Evolutionary conservation across 2,329 filamentous ascomycete species (phyloP), one percentile per base, ranked within the genome.

Genomic region (Cladobotryum protrusum): DNA sequence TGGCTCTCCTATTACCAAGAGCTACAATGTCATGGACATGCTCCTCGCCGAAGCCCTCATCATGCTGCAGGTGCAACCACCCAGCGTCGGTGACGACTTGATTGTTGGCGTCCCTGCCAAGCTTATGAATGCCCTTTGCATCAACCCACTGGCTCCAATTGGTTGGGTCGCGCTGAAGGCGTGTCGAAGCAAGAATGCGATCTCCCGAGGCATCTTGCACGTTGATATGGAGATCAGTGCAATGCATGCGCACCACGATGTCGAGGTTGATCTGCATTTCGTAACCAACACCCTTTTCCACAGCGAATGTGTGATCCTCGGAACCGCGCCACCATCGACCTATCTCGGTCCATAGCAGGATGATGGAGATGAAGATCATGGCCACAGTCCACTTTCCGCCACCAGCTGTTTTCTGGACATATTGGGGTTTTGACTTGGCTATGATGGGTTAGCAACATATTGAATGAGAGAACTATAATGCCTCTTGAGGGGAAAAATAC

Each of bases 381-480:
- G 84, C 79, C 43, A 96, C 79, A 18, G 93, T 97, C 87, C 91
- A 96, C 72, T 95, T 90, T 55, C 92, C 92, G 62, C 93, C 95
- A 61, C 87, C 86, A 35, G 86, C 80, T 32, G 89, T 95, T 57
- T 85, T 82, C 43, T 87, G 85, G 49, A 93, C 85, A 71, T 96
- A 99, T 63, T 92, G 89, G 14, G 91, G 82, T 74, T 97, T 97
- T 48, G 92, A 89, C 77, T 99, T 97, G 58, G 93, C 91, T 96
- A 63, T 15, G 7, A 7, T 11, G 14, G 41, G 55, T 61, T 48
- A 62, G 57, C 45, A 35, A 2, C 24, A 2, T n/a, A 37, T 3
- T 35, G 32, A 13, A 14, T 29, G 32, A 36, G 46, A n/a, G 29
- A 46, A 35, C 5, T 33, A 0, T 7, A 44, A 15, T 18, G 20